Conservation (phyloP, 441 rosid species). For the Eutrema salsugineum region DNA sequence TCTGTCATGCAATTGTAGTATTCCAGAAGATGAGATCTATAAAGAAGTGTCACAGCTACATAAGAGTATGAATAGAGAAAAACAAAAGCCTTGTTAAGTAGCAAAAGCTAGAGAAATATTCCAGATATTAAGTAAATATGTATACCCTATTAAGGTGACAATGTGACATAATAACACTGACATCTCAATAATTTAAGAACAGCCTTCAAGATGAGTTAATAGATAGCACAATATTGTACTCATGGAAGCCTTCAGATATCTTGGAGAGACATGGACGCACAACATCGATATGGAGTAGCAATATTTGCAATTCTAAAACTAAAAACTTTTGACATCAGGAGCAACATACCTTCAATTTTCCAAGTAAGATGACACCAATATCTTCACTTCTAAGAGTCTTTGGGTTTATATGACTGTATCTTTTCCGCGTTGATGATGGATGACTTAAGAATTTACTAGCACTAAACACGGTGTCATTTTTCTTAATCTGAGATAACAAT, state of each 20-base stretch:
- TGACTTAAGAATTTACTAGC: constrained; percentile 18
- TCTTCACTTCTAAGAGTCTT: constrained; percentile 55
- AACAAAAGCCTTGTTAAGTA: not conserved
- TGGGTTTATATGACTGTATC: constrained; percentile 38
- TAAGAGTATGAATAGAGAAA: not conserved
- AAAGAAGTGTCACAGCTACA: constrained; percentile 25
- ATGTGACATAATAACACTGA: constrained; percentile 3
- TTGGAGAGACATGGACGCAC: not conserved
- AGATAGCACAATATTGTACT: not conserved
- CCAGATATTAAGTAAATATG: constrained; percentile 1
- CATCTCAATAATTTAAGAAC: not conserved
- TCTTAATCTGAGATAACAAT: constrained; percentile 30
- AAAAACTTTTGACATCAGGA: not conserved
- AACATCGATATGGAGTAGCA: no score
- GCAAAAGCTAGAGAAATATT: not conserved
- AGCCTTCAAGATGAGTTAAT: not conserved
- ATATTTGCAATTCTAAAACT: not conserved
- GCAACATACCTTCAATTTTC: constrained; percentile 67
- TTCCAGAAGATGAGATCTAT: constrained; percentile 72
- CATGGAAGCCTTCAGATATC: not conserved
- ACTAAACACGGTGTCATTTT: constrained; percentile 5
- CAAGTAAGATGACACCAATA: constrained; percentile 58
- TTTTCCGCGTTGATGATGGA: constrained; percentile 31
- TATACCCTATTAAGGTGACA: not conserved
- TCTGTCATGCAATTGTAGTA: constrained; percentile 72